Conservation (phyloP, 306 rosid species). For the Trichosanthes truncata region DNA sequence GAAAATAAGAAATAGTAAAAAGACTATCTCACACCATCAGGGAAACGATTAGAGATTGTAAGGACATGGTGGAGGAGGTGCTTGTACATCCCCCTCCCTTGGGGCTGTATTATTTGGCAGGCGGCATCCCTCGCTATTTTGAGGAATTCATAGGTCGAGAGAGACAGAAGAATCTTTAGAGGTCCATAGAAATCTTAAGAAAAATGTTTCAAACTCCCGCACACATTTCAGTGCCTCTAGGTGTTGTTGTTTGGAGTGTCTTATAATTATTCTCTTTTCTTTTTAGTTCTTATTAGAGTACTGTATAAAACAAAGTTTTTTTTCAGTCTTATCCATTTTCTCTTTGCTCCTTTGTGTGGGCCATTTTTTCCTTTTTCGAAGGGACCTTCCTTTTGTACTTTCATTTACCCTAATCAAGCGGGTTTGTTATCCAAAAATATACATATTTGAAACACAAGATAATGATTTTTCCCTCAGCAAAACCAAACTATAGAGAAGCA, state of each 20-base stretch:
- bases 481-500: background rate
- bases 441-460: background rate
- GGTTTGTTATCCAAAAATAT: background rate
- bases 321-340: background rate
- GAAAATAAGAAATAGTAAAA: background rate
- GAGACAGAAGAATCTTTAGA: background rate
- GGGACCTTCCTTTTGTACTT: background rate
- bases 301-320: no score
- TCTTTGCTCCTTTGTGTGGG: background rate
- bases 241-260: background rate
- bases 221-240: background rate
- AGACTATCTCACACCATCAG: background rate
- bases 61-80: background rate
- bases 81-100: background rate
- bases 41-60: background rate
- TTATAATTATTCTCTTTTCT: background rate
- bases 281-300: background rate
- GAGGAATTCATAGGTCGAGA: background rate
- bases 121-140: background rate
- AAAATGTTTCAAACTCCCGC: background rate
- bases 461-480: background rate
- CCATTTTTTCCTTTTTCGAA: background rate
- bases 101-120: background rate
- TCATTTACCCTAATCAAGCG: background rate
- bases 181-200: background rate